These are phyloP conservation scores for Plasmodium gonderi DNA, from an alignment of 169 alveolate species.

Conservation along the genomic window DNA sequence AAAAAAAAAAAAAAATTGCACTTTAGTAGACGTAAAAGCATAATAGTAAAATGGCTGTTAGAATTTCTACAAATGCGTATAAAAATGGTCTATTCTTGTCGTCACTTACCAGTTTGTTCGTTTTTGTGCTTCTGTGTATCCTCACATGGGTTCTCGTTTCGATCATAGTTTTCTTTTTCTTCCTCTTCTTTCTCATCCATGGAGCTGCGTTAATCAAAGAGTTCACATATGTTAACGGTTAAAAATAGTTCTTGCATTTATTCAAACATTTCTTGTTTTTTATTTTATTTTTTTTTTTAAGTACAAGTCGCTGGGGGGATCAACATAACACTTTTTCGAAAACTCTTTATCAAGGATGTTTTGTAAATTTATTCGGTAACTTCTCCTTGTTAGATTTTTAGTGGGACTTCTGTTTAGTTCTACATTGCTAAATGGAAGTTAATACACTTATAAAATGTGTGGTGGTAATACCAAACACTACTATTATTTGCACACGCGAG, in stretches of 20 bases:
- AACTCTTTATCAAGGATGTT: slow-evolving; percentile 4
- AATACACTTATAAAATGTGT: not conserved
- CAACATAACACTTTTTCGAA: slow-evolving; percentile 6
- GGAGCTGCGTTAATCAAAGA: not conserved
- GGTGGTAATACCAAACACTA: too few species aligned
- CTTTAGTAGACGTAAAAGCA: too few species aligned
- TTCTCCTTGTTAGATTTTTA: slow-evolving; percentile 21
- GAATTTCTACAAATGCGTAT: not conserved
- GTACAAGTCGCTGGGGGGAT: slow-evolving; percentile 51
- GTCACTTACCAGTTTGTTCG: not conserved
- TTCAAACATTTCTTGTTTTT: not conserved
- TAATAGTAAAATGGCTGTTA: not conserved
- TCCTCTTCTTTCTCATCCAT: not conserved
- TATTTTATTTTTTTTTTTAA: slow-evolving; percentile 3
- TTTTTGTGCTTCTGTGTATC: not conserved
- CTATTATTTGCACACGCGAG: too few species aligned
- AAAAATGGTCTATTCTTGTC: not conserved
- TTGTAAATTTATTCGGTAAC: slow-evolving; percentile 40
- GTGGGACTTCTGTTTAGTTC: not conserved
- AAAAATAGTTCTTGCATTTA: not conserved
- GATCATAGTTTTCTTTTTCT: not conserved
- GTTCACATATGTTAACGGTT: not conserved
- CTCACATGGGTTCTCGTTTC: not conserved
- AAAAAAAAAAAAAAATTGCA: too few species aligned
- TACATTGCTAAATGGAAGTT: not conserved